Evolutionary conservation across 2,329 filamentous ascomycete genomes (phyloP), one percentile per base, ranked within the genome.

Genomic region (Rachicladosporium sp.): DNA sequence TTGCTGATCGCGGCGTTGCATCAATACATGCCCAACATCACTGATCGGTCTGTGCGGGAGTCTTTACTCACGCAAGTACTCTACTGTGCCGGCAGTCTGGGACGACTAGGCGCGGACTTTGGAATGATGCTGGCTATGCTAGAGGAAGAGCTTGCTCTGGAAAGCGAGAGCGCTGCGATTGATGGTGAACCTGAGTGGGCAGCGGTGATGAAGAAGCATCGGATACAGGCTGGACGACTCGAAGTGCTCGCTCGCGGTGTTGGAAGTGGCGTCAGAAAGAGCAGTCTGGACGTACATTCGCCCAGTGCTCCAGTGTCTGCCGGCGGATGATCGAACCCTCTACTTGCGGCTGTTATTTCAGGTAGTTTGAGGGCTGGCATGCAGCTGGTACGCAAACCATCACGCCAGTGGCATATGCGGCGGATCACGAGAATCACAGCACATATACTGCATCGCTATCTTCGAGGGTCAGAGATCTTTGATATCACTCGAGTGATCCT

Each of bases 71-170:
- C 88, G 0, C 89, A 96, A 58, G 83, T 95, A 0, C 66, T 96
- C 6, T 96, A 95, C 61, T 93, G 87, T 52, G 88, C 89, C 1
- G 84, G 86, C 34, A 95, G 88, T 62, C 66, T 98, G 36, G 89
- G 89, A 1, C 74, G 91, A 35, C 66, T 96, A 0, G 91, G 91
- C 2, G 88, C 85, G 1, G 91, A 98, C 59, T 98, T 98, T 61
- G 82, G 88, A 41, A 74, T 94, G 66, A 75, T 95, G 48, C 70
- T 96, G 42, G 85, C 87, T 0, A 54, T 76, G 30, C 52, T 80
- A 7, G 67, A 67, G 29, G 74, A 71, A 39, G 66, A 57, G 7
- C 15, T 52, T 31, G 38, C 23, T 3, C 43, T 74, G 33, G 50
- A 79, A 82, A 31, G 80, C 84, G 40, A 52, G 36, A 58, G 59